A percentile compares a stretch with the other conserved stretches of the same genome.
Conservation (phyloP, 345 rosid species). For the Cardiospermum halicacabum region DNA sequence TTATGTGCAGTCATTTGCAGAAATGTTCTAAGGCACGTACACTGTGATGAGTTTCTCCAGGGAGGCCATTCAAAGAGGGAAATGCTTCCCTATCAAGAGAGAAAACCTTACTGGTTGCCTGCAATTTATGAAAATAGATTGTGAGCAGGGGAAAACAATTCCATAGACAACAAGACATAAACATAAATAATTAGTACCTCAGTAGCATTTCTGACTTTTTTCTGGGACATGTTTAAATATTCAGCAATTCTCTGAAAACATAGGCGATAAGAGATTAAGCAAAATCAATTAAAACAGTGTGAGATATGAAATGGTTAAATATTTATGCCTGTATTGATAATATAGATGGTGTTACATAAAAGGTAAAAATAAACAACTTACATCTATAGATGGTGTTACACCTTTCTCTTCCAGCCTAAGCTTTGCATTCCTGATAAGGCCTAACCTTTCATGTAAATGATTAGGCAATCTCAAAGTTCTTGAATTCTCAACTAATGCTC, state of each 20-base stretch:
- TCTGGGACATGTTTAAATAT: slow-evolving; percentile 78
- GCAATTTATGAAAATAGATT: slow-evolving; percentile 14
- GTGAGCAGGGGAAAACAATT: slow-evolving; percentile 14
- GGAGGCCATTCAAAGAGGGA: slow-evolving; percentile 81
- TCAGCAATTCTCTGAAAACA: slow-evolving; percentile 80
- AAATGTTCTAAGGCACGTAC: slow-evolving; percentile 38
- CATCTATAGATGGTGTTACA: slow-evolving; percentile 78
- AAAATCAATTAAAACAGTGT: not conserved
- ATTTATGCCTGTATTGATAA: not conserved
- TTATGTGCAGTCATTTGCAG: slow-evolving; percentile 1
- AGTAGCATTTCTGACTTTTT: slow-evolving; percentile 92
- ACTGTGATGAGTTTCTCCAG: slow-evolving; percentile 89
- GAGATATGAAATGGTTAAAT: not conserved
- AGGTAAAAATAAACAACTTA: slow-evolving; percentile 32
- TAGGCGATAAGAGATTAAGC: not conserved
- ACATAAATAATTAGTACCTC: slow-evolving; percentile 42
- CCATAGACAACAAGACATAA: not conserved
- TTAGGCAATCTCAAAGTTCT: slow-evolving; percentile 84
- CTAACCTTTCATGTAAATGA: slow-evolving; percentile 79
- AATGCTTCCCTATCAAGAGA: slow-evolving; percentile 91
- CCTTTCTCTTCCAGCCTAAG: slow-evolving; percentile 80
- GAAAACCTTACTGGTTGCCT: slow-evolving; percentile 78
- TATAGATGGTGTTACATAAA: not conserved
- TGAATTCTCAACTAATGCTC: slow-evolving; percentile 81
- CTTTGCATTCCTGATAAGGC: slow-evolving; percentile 86